These are phyloP conservation scores for Olyra latifolia DNA, from an alignment of 176 grass and related monocot species.

Conservation along the genomic window DNA sequence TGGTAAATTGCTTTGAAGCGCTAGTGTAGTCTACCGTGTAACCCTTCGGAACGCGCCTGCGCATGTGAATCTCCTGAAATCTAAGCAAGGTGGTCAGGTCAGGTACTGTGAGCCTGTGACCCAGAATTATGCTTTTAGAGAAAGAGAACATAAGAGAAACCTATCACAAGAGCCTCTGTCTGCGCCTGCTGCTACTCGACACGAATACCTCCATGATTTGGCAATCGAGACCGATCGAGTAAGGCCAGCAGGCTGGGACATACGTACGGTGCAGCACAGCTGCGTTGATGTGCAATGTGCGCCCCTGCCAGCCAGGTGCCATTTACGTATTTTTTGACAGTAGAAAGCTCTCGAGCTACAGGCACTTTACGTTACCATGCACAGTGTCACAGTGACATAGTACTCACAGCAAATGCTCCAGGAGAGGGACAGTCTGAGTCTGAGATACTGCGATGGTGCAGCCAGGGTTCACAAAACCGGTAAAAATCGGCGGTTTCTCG, in stretches of 20 bases:
- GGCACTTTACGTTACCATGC: no score
- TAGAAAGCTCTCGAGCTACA: not conserved
- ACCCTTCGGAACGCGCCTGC: no score
- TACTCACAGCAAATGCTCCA: not conserved
- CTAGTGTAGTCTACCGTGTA: no score
- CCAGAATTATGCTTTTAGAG: not conserved
- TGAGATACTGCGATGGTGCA: not conserved
- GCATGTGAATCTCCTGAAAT: not conserved
- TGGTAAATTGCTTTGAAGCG: no score
- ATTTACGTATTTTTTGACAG: not conserved
- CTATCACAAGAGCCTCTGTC: no score
- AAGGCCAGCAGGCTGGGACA: not conserved
- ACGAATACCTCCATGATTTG: not conserved
- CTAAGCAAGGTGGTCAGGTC: not conserved
- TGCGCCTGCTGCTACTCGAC: not conserved
- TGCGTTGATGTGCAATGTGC: not conserved
- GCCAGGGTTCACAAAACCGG: no score
- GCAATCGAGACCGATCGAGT: not conserved
- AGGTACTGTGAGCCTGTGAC: slow-evolving; percentile 28
- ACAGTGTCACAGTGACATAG: no score
- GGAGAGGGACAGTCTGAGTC: not conserved
- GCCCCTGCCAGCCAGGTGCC: not conserved
- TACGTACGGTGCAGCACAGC: not conserved
- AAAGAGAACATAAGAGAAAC: not conserved
- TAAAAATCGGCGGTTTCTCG: no score